Evolutionary conservation across 2,329 filamentous ascomycete genomes (phyloP).

Genomic region (Ramularia endophylla): DNA sequence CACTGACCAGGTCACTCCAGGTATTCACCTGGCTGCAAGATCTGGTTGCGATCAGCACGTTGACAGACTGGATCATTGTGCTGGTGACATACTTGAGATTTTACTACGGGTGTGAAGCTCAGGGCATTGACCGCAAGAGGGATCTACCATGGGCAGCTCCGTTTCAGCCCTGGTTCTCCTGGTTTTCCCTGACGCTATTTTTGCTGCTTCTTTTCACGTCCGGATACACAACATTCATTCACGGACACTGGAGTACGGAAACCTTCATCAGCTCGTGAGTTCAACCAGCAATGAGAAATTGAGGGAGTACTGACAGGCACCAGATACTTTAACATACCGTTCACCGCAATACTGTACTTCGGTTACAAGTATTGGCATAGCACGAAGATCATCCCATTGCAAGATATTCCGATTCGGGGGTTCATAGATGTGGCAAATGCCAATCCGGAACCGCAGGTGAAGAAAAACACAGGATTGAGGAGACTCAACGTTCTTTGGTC

Average conservation of each 20-base stretch:
- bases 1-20: no score
- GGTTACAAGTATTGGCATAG: slow-evolving; percentile 24
- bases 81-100: slow-evolving; percentile 23
- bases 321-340: slow-evolving; percentile 26
- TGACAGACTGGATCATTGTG: slow-evolving; percentile 25
- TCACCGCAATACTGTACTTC: slow-evolving; percentile 25
- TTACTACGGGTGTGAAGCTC: slow-evolving; percentile 19
- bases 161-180: slow-evolving; percentile 27
- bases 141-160: slow-evolving; percentile 26
- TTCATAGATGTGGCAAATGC: slow-evolving; percentile 25
- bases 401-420: slow-evolving; percentile 22
- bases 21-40: slow-evolving; percentile 28
- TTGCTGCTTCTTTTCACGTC: slow-evolving; percentile 24
- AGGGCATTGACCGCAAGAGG: slow-evolving; percentile 19
- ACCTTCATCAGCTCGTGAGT: slow-evolving; percentile 20
- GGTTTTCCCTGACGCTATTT: slow-evolving; percentile 20
- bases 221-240: slow-evolving; percentile 28
- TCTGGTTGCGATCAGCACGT: slow-evolving; percentile 19
- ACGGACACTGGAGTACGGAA: slow-evolving; percentile 20
- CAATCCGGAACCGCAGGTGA: slow-evolving; percentile 20
- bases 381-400: slow-evolving; percentile 23
- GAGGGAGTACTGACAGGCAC: neutral
- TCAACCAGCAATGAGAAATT: neutral
- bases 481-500: slow-evolving; percentile 27
- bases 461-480: slow-evolving; percentile 18